These are phyloP conservation scores for Paulownia fortunei DNA, from an alignment of 257 asterid species.

Conservation along the genomic window DNA sequence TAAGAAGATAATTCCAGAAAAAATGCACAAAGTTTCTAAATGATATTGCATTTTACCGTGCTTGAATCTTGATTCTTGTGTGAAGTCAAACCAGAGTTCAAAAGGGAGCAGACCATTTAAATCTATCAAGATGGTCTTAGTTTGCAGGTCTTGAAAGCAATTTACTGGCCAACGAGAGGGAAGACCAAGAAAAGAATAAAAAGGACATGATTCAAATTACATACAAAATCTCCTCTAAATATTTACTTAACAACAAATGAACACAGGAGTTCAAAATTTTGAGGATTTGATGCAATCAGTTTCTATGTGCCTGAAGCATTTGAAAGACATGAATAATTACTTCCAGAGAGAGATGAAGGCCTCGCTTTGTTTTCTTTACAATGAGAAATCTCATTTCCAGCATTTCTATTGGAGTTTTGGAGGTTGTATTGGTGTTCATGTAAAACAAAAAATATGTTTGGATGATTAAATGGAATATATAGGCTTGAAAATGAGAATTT, in stretches of 20 bases:
- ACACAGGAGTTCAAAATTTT: neutral
- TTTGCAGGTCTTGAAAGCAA: neutral
- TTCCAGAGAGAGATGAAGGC: neutral
- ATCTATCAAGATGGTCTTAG: neutral
- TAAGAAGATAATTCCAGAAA: slow-evolving; percentile 4
- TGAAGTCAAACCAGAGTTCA: neutral
- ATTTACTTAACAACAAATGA: neutral
- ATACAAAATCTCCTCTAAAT: neutral
- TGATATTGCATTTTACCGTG: neutral
- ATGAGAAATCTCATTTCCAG: too few species aligned
- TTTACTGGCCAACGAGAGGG: neutral
- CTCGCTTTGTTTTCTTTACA: too few species aligned
- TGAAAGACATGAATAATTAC: neutral
- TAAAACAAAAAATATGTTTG: too few species aligned
- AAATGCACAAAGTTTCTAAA: neutral
- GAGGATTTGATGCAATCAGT: neutral
- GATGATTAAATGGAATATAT: too few species aligned
- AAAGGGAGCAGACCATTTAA: neutral
- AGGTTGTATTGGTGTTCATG: too few species aligned
- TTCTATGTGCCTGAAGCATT: neutral
- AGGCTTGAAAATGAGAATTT: too few species aligned
- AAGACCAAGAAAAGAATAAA: neutral
- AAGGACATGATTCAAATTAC: neutral
- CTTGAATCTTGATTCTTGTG: slow-evolving; percentile 5
- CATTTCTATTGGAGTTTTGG: too few species aligned